Evolutionary conservation across 768 basidiomycete species (phyloP).

Genomic region (Tremella yokohamensis): DNA sequence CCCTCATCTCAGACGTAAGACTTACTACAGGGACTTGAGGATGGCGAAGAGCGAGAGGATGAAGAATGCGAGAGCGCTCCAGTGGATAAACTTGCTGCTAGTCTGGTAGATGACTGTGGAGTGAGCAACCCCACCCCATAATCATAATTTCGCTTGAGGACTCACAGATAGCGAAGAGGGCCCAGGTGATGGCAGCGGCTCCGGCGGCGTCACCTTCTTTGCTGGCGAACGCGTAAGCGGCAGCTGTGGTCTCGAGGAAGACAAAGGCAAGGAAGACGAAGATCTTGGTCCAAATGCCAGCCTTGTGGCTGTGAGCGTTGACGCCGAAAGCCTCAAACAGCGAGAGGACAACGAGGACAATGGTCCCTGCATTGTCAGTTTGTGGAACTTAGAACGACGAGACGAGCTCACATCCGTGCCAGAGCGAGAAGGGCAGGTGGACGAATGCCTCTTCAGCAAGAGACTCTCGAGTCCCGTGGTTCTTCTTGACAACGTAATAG

Average conservation of each 20-base stretch:
- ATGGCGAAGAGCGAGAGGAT: conserved; percentile 82
- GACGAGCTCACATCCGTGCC: conserved; percentile 62
- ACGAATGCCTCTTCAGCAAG: conserved; percentile 78
- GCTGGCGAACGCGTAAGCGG: conserved; percentile 89
- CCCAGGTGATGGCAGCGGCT: conserved; percentile 84
- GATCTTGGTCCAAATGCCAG: conserved; percentile 88
- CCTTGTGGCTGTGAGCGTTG: conserved; percentile 61
- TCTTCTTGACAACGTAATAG: conserved; percentile 85
- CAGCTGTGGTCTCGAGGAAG: conserved; percentile 87
- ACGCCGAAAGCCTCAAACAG: conserved; percentile 59
- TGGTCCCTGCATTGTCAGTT: conserved; percentile 40
- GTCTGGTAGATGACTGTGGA: conserved; percentile 52
- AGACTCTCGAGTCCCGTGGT: conserved; percentile 66
- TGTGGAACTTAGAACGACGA: neutral
- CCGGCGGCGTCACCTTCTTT: conserved; percentile 89
- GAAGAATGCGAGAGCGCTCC: conserved; percentile 79
- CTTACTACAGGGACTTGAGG: conserved; percentile 63
- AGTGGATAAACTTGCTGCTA: conserved; percentile 77
- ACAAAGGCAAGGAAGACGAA: conserved; percentile 93
- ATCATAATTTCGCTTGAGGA: conserved; percentile 33
- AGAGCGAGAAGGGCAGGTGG: conserved; percentile 93
- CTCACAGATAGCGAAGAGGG: conserved; percentile 87
- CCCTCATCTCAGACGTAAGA: neutral
- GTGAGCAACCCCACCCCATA: conserved; percentile 5
- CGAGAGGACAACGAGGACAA: conserved; percentile 50